These are phyloP conservation scores for Microsporum audouinii DNA, from an alignment of 2,329 filamentous ascomycete species.

Conservation along the genomic window DNA sequence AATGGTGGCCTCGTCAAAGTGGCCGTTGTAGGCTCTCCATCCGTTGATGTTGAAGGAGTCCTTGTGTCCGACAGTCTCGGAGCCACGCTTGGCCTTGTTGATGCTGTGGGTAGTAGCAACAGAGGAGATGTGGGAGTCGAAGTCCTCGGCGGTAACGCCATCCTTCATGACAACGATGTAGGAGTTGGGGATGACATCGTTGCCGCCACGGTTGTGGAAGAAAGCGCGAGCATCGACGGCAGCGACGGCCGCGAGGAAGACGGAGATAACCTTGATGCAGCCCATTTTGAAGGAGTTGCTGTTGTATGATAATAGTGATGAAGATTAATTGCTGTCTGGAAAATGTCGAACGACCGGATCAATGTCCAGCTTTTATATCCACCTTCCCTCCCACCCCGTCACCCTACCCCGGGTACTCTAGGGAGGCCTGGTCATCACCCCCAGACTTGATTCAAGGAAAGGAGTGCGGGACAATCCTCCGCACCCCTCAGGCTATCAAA, in stretches of 20 bases:
- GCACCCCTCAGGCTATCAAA: not conserved
- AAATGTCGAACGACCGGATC: not conserved
- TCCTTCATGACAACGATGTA: constrained; percentile 16
- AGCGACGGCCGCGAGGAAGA: constrained; percentile 8
- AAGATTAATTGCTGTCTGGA: not conserved
- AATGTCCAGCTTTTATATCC: not conserved
- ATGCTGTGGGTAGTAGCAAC: constrained; percentile 7
- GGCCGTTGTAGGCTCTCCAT: constrained; percentile 11
- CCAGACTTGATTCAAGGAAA: not conserved
- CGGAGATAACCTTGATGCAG: constrained; percentile 12
- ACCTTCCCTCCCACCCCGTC: not conserved
- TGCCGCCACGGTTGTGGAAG: constrained; percentile 6
- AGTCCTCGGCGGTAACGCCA: constrained; percentile 9
- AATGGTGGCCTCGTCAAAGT: constrained; percentile 11
- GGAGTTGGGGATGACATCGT: constrained; percentile 11
- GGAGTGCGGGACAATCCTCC: constrained; percentile 1
- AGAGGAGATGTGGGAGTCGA: constrained; percentile 11
- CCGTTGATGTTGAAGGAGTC: constrained; percentile 8
- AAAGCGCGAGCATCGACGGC: constrained; percentile 10
- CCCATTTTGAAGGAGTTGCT: constrained; percentile 8
- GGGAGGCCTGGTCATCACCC: not conserved
- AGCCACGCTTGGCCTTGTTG: constrained; percentile 2
- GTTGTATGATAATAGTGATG: not conserved
- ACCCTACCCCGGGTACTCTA: not conserved
- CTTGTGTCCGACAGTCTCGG: constrained; percentile 6